Evolutionary conservation across 805 yeast genomes (phyloP).

Genomic region (Candida vartiovaarae): DNA sequence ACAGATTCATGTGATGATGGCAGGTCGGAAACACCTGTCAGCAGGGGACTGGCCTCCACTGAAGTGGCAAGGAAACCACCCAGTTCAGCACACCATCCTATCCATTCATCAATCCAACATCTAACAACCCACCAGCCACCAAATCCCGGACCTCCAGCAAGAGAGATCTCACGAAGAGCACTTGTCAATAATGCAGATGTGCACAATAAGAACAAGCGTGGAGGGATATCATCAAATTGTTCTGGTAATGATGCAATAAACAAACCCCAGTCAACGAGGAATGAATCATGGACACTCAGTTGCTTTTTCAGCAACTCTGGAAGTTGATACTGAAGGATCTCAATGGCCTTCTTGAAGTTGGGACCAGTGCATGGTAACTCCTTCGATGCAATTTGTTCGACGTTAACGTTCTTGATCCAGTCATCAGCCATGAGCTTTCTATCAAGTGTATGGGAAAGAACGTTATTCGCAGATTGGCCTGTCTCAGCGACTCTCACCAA

Average conservation of each 20-base stretch:
- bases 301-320: constrained; percentile 24
- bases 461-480: constrained; percentile 40
- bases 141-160: constrained; percentile 51
- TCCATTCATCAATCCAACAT: constrained; percentile 72
- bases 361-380: constrained; percentile 43
- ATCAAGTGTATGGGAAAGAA: constrained; percentile 37
- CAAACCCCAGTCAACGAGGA: constrained; percentile 24
- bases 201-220: constrained; percentile 48
- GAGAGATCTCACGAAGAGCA: constrained; percentile 54
- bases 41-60: constrained; percentile 3
- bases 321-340: constrained; percentile 31
- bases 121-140: constrained; percentile 72
- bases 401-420: constrained; percentile 47
- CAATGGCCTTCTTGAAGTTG: constrained; percentile 27
- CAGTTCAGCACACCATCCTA: constrained; percentile 58
- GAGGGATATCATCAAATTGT: constrained; percentile 42
- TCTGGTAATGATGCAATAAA: constrained; percentile 37
- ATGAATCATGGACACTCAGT: constrained; percentile 8
- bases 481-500: constrained; percentile 49
- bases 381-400: constrained; percentile 36
- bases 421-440: constrained; percentile 46
- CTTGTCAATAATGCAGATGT: constrained; percentile 49
- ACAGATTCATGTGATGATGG: constrained; percentile 1
- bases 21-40: constrained; percentile 4
- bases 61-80: constrained; percentile 39